Base-by-base conservation (phyloP, 345 rosid genomes). In the Hibiscus syriacus region DNA sequence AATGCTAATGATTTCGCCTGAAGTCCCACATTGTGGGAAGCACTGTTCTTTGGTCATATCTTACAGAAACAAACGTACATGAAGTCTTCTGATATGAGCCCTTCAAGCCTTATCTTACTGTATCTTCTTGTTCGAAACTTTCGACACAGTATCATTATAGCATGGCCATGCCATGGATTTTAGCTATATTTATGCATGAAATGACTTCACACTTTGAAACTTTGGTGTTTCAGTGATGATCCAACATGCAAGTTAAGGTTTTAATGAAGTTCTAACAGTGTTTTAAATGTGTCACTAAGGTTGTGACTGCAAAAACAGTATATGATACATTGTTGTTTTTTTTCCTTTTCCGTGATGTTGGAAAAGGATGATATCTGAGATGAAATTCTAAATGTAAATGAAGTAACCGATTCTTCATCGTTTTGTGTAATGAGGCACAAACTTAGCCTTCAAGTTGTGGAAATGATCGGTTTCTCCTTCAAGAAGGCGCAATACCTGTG, bases 401-500 rank as follows among this genome's bases (percentile, higher is more conserved):
- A 62, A 39, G 45, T 41, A 41, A 41, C 2, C n/a, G 49, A 45
- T 45, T 36, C 64, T 62, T 69, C 61, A 69, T 52, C 2, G 0
- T 17, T 52, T 55, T 34, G 70, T 26, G 69, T 75, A 19, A 7
- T 13, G 67, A 23, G 77, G 72, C 49, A 62, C 68, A 25, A 67
- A 60, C 27, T 69, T 68, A 63, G 72, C 77, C 41, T 48, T 39
- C 53, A 72, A 72, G 55, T 16, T 70, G 50, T 45, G 64, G 73
- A 80, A 56, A 34, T 69, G 54, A 54, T 73, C 73, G n/a, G 67
- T 67, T 70, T 78, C 75, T 46, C 83, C 86, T 67, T 85, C 88
- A 10, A 85, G 85, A 55, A 85, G 78, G n/a, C 79, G 80, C 64
- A 85, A 69, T 29, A 85, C 83, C 87, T 87, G 79, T 30, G 13